A percentile compares a stretch with the other conserved stretches of the same genome.
Evolutionary conservation across 2,329 filamentous ascomycete genomes (phyloP).

Genomic region (Blumeriella jaapii): DNA sequence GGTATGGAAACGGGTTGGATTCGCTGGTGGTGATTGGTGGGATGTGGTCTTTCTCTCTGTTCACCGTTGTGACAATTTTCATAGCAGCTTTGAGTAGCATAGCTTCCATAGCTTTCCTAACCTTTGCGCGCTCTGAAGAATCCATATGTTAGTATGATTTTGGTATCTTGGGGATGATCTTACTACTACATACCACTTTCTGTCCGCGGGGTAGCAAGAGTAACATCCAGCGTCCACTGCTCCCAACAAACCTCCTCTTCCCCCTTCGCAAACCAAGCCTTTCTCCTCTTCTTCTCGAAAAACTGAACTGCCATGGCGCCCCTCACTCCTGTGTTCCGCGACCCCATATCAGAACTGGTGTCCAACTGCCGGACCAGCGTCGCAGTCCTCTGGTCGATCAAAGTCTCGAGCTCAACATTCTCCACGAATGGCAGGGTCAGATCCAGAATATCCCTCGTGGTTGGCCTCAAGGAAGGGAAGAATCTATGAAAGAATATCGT

Average conservation of each 20-base stretch:
- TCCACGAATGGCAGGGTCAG: conserved; percentile 81
- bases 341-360: conserved; percentile 37
- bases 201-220: conserved; percentile 79
- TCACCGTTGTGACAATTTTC: conserved; percentile 82
- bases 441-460: conserved; percentile 80
- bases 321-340: conserved; percentile 44
- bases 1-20: conserved; percentile 88
- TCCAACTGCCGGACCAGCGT: conserved; percentile 70
- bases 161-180: too few relatives aligned
- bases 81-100: conserved; percentile 77
- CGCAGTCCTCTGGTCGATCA: conserved; percentile 80
- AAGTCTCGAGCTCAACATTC: conserved; percentile 81
- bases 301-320: conserved; percentile 83
- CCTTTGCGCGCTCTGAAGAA: conserved; percentile 70
- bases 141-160: conserved; percentile 4
- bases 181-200: conserved; percentile 61
- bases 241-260: conserved; percentile 98
- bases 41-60: conserved; percentile 87
- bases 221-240: conserved; percentile 86
- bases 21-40: conserved; percentile 90
- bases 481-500: conserved; percentile 99
- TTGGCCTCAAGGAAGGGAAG: conserved; percentile 76
- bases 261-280: conserved; percentile 66
- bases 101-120: conserved; percentile 81
- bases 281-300: conserved; percentile 82